A percentile compares a stretch with the other conserved stretches of the same genome.
Evolutionary conservation across 176 grass and related monocot genomes (phyloP).

Genomic region (Eleusine coracana): DNA sequence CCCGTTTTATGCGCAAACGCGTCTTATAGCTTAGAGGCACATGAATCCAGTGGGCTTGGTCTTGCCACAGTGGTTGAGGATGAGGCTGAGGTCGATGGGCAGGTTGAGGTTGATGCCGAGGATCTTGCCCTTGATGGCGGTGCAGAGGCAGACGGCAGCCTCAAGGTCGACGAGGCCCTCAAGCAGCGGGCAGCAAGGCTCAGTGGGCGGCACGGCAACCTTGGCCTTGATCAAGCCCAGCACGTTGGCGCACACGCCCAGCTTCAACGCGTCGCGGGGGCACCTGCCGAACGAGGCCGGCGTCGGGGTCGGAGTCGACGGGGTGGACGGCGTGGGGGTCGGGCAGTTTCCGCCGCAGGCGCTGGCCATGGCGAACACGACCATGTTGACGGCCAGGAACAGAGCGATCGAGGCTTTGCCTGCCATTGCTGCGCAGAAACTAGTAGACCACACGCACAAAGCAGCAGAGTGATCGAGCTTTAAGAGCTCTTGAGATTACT

Average conservation of each 20-base stretch:
- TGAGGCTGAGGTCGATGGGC: conserved; percentile 55
- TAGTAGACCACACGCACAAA: conserved; percentile 23
- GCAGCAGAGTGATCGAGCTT: not conserved
- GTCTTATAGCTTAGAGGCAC: not conserved
- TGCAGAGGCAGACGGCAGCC: conserved; percentile 90
- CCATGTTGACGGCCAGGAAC: conserved; percentile 44
- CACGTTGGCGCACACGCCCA: conserved; percentile 49
- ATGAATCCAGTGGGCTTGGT: not conserved
- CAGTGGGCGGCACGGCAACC: conserved; percentile 55
- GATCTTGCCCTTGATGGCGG: conserved; percentile 60
- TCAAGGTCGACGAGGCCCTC: conserved; percentile 79
- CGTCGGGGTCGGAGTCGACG: conserved; percentile 6
- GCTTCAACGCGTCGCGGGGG: conserved; percentile 55
- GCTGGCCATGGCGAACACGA: conserved; percentile 34
- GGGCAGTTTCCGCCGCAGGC: conserved; percentile 22
- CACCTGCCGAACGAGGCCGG: conserved; percentile 32
- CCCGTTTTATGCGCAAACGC: too few species aligned
- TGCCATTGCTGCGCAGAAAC: conserved; percentile 30
- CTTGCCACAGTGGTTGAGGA: conserved; percentile 63
- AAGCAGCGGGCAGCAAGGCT: conserved; percentile 80
- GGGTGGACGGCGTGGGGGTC: conserved; percentile 15
- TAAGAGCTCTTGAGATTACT: not conserved
- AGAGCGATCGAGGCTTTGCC: conserved; percentile 34
- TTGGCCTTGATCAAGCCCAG: conserved; percentile 48
- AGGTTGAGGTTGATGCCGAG: conserved; percentile 52